A percentile compares a stretch with the other conserved stretches of the same genome.
Evolutionary conservation across 371 early-diverging fungal species (phyloP).

Genomic region (Mucor lusitanicus): DNA sequence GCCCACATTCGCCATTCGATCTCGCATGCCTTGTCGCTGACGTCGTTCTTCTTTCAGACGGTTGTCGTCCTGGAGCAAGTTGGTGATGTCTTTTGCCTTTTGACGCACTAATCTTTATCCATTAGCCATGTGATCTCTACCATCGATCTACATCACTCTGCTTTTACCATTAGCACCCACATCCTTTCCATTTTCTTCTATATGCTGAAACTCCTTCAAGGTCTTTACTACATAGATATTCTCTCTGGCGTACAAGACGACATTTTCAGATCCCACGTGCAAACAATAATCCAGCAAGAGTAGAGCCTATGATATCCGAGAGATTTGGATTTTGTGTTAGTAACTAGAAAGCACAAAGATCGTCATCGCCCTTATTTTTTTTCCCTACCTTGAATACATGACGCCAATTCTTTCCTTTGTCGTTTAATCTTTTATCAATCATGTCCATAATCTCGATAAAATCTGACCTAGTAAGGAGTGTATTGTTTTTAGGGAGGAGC

Average conservation of each 20-base stretch:
- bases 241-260: conserved; percentile 82
- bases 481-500: background rate
- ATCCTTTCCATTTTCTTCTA: conserved; percentile 90
- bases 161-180: conserved; percentile 82
- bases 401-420: conserved; percentile 95
- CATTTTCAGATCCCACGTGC: conserved; percentile 81
- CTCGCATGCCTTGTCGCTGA: conserved; percentile 38
- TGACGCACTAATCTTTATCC: conserved; percentile 54
- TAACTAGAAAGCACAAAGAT: background rate
- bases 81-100: conserved; percentile 88
- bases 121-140: background rate
- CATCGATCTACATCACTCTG: background rate
- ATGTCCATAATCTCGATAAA: conserved; percentile 96
- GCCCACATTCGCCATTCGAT: conserved; percentile 43
- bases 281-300: conserved; percentile 71
- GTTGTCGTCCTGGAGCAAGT: conserved; percentile 76
- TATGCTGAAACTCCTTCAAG: conserved; percentile 89
- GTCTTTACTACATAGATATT: conserved; percentile 92
- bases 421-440: conserved; percentile 93
- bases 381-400: conserved; percentile 89
- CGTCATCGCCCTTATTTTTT: background rate
- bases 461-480: conserved; percentile 61
- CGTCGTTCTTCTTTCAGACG: conserved; percentile 69
- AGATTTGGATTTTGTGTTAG: background rate
- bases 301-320: conserved; percentile 33